Evolutionary conservation across 371 early-diverging fungal species (phyloP), one percentile per base, ranked within the genome.

Genomic region (Cokeromyces recurvatus): DNA sequence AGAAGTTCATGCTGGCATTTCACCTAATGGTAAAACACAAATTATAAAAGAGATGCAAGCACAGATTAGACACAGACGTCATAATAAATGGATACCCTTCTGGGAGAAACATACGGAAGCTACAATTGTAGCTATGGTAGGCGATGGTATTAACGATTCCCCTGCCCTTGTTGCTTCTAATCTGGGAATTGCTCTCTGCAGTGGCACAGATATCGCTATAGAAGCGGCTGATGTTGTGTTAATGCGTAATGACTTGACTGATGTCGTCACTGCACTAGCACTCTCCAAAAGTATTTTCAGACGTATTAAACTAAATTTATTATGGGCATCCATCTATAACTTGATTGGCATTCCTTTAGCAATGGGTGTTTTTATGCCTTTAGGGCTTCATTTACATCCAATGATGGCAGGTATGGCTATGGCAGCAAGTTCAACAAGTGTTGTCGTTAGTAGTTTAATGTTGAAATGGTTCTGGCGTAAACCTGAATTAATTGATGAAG

Each of bases 91-190:
- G 29, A 5, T 29, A 29, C 29, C 29, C 29, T 29, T 11, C 29
- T 15, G 35, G 14, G 4, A 9, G 4, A 4, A 4, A 4, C 4
- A 9, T 34, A 9, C 7, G 5, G 10, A 15, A 9, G 15, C 42
- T 23, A 46, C 56, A 0, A 61, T 77, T 0, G 92, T 97, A 8
- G 95, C 93, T 12, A 93, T 98, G 94, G 86, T 95, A 8, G 99
- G 99, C 12, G 99, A 99, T 66, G 99, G 99, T 29, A 91, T 97
- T 61, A 99, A 99, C 54, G 99, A 99, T 59, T 92, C 94, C 8
- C 95, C 95, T 12, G 97, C 98, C 4, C 66, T 99, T 34, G 95
- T 91, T 0, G 87, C 86, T 20, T 82, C 96, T 2, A 85, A 95
- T 52, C 77, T 99, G n/a, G 99, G 99, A 8, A 89, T 99, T 48